Percentiles rank a stretch among this genome's conserved stretches.
Evolutionary conservation across 495 filamentous ascomycete genomes (phyloP).

Genomic region (Penicillium paxilli): DNA sequence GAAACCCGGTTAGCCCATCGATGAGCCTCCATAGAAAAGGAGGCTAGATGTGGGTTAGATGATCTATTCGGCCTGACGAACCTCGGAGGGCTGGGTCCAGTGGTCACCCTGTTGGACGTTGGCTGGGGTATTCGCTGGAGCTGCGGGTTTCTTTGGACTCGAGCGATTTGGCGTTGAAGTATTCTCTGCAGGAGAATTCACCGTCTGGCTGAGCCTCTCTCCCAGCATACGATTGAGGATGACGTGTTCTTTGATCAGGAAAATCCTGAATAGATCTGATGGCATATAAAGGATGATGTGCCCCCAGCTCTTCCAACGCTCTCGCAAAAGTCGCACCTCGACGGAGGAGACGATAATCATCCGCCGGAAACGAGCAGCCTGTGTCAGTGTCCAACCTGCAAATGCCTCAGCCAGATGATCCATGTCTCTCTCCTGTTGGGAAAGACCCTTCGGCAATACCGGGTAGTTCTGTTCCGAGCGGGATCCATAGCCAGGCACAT

Average conservation of each 20-base stretch:
- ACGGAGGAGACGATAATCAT: constrained; percentile 26
- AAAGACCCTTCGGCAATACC: constrained; percentile 18
- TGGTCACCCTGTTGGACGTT: neutral
- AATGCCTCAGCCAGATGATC: constrained; percentile 45
- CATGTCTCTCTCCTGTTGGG: constrained; percentile 28
- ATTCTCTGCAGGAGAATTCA: neutral
- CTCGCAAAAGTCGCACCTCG: neutral
- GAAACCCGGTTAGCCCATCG: too few species aligned
- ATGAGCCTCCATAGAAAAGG: neutral
- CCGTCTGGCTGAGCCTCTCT: neutral
- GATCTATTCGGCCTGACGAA: neutral
- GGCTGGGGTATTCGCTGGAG: neutral
- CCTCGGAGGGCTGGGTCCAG: neutral
- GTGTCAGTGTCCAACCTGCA: constrained; percentile 41
- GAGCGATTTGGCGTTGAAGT: too few species aligned
- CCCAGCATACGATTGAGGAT: neutral
- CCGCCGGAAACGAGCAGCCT: constrained; percentile 34
- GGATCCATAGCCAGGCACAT: constrained; percentile 8
- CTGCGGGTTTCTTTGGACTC: neutral
- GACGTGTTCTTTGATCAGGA: neutral
- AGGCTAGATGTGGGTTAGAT: neutral
- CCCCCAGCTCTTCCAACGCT: constrained; percentile 36
- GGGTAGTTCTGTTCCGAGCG: constrained; percentile 18
- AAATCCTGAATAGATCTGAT: neutral
- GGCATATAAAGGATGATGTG: constrained; percentile 21